Conservation (phyloP, 2,329 filamentous ascomycete species). For the Claviceps sp. region DNA sequence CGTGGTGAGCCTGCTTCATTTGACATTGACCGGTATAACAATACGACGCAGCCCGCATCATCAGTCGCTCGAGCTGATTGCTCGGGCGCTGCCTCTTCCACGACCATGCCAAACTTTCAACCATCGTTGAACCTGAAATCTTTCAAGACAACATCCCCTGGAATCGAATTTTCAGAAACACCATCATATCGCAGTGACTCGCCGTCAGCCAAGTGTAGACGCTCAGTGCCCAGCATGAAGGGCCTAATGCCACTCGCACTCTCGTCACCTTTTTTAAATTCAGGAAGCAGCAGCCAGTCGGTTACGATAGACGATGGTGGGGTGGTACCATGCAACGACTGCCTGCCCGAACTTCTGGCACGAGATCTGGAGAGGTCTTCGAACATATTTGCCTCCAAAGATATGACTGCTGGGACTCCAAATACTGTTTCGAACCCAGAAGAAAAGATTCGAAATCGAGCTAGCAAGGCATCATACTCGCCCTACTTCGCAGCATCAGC, state of each 20-base stretch:
- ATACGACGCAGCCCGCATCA: slow-evolving; percentile 1
- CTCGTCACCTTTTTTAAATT: slow-evolving; percentile 14
- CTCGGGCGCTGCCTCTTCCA: slow-evolving; percentile 4
- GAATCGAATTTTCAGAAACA: not conserved
- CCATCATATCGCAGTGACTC: slow-evolving; percentile 2
- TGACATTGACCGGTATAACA: slow-evolving; percentile 5
- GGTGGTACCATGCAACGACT: slow-evolving; percentile 24
- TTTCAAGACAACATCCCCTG: not conserved
- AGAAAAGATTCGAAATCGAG: slow-evolving; percentile 11
- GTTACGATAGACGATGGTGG: slow-evolving; percentile 14
- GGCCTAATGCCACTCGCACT: slow-evolving; percentile 24
- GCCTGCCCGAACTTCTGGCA: slow-evolving; percentile 42
- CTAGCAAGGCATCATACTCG: slow-evolving; percentile 9
- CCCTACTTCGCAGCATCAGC: slow-evolving; percentile 18
- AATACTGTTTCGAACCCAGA: slow-evolving; percentile 21
- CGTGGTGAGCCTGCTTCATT: not conserved
- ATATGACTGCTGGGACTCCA: slow-evolving; percentile 39
- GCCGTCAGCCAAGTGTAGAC: slow-evolving; percentile 13
- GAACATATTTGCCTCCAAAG: slow-evolving; percentile 33
- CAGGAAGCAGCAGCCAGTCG: slow-evolving; percentile 8
- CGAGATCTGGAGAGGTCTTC: slow-evolving; percentile 37
- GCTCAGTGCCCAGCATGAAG: slow-evolving; percentile 27
- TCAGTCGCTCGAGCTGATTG: slow-evolving; percentile 5
- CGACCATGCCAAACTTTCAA: slow-evolving; percentile 3
- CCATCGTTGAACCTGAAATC: slow-evolving; percentile 3